These are phyloP conservation scores for Dinochytrium kinnereticum DNA, from an alignment of 371 early-diverging fungal species.

Conservation along the genomic window DNA sequence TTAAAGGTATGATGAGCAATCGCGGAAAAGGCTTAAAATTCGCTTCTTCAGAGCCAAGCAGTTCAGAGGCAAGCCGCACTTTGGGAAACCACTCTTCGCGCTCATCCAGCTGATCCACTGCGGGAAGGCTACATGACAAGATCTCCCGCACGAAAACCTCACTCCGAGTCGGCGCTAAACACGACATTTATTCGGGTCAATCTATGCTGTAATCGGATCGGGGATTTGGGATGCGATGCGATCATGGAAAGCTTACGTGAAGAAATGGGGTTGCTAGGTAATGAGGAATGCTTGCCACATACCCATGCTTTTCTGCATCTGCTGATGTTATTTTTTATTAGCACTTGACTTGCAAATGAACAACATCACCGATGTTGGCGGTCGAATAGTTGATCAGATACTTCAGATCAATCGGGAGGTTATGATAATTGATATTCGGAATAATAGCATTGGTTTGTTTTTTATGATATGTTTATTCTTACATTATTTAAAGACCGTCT, in stretches of 20 bases:
- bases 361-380: constrained; percentile 36
- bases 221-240: constrained; percentile 36
- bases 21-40: not conserved
- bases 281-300: not conserved
- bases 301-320: not conserved
- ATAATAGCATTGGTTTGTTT: constrained; percentile 33
- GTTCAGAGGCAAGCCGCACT: constrained; percentile 43
- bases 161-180: too few relatives aligned
- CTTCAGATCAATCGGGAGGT: constrained; percentile 41
- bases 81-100: constrained; percentile 39
- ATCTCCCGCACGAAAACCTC: too few relatives aligned
- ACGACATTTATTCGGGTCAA: constrained; percentile 33
- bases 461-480: not conserved
- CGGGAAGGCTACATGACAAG: constrained; percentile 31
- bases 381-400: constrained; percentile 36
- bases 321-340: too few relatives aligned
- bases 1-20: constrained; percentile 31
- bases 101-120: constrained; percentile 29
- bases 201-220: constrained; percentile 38
- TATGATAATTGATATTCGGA: constrained; percentile 40
- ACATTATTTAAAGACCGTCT: not conserved
- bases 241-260: constrained; percentile 40
- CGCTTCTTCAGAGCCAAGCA: constrained; percentile 31
- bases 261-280: constrained; percentile 37
- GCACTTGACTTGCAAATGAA: constrained; percentile 43